These are phyloP conservation scores for Monilinia polystroma DNA, from an alignment of 2,329 filamentous ascomycete genomes.

Conservation along the genomic window DNA sequence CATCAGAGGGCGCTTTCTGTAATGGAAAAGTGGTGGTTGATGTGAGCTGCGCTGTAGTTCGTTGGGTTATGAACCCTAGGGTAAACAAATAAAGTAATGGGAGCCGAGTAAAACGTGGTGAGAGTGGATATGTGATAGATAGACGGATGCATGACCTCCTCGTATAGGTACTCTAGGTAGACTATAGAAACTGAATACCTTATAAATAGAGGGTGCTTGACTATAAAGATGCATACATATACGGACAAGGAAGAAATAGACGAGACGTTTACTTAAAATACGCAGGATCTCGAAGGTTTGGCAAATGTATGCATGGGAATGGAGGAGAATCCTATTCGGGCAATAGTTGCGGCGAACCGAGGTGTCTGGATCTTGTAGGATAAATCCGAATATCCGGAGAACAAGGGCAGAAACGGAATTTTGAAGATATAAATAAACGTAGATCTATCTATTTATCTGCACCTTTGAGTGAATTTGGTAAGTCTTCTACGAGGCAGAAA, in stretches of 20 bases:
- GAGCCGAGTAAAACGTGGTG: constrained; percentile 19
- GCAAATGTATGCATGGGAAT: background rate
- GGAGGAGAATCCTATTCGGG: background rate
- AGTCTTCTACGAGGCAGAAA: background rate
- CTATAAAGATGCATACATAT: no score
- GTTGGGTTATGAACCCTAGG: background rate
- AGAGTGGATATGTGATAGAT: constrained; percentile 1
- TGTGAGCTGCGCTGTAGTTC: background rate
- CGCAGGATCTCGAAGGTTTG: background rate
- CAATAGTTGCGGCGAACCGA: background rate
- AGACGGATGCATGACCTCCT: background rate
- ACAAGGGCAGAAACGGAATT: background rate
- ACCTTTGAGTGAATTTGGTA: background rate
- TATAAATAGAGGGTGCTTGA: no score
- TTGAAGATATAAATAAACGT: constrained; percentile 11
- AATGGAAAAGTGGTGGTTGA: background rate
- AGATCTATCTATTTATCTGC: background rate
- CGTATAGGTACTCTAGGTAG: constrained; percentile 9
- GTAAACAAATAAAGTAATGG: background rate
- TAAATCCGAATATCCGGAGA: constrained; percentile 3
- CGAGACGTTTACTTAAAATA: background rate
- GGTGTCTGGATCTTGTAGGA: background rate
- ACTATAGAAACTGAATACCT: no score
- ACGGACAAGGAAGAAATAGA: background rate
- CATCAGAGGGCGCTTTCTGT: background rate